Conservation (phyloP, 208 protist genomes). For the Leishmania aethiopica region DNA sequence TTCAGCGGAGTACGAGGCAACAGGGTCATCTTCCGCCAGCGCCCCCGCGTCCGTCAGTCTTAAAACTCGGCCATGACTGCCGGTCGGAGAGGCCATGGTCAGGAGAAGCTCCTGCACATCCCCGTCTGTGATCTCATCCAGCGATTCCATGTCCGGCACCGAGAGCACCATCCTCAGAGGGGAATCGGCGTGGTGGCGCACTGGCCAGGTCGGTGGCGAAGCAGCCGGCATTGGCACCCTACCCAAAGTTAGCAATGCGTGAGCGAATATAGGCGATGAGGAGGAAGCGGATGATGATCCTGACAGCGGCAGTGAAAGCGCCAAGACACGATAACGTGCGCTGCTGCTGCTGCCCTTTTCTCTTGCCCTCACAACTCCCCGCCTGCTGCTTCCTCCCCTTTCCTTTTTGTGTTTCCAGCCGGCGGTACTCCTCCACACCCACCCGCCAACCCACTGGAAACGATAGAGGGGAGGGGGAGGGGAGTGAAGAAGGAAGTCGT, state of each 20-base stretch:
- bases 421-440: neutral
- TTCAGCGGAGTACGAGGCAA: neutral
- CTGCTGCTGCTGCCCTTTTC: neutral
- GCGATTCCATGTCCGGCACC: slow-evolving; percentile 33
- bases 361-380: no score
- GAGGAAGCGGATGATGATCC: no score
- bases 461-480: neutral
- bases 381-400: neutral
- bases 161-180: slow-evolving; percentile 21
- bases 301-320: neutral
- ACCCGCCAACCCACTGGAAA: neutral
- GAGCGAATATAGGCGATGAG: neutral
- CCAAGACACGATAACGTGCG: neutral
- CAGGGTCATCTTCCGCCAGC: neutral
- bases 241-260: neutral
- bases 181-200: slow-evolving; percentile 3
- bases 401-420: neutral
- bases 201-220: neutral
- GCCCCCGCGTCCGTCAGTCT: neutral
- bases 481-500: neutral
- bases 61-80: neutral
- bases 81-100: slow-evolving; percentile 1
- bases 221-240: slow-evolving; percentile 1
- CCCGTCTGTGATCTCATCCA: slow-evolving; percentile 34
- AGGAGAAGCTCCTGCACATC: slow-evolving; percentile 38